Percentiles rank a stretch among this genome's conserved stretches.
These are phyloP conservation scores for Verticillium longisporum DNA, from an alignment of 2,329 filamentous ascomycete species.

Conservation along the genomic window DNA sequence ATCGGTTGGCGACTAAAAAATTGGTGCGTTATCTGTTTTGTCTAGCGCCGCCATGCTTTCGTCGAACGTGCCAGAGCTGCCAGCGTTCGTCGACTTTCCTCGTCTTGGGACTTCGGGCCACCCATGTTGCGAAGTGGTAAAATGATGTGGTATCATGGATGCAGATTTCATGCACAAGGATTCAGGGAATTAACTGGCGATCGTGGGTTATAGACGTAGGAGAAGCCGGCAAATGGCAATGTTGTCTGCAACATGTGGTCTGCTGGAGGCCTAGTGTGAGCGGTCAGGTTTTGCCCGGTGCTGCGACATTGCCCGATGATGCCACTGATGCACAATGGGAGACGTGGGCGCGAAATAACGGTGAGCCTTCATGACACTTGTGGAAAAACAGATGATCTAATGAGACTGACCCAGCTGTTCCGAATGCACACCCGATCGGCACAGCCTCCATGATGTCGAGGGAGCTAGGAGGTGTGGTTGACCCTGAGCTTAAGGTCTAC, in stretches of 20 bases:
- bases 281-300: conserved; percentile 13
- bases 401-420: conserved; percentile 9
- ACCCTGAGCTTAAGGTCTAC: conserved; percentile 38
- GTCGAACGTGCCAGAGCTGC: background rate
- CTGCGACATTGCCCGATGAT: conserved; percentile 17
- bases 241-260: no score
- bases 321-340: conserved; percentile 22
- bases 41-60: background rate
- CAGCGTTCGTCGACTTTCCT: background rate
- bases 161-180: no score
- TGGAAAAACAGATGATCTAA: background rate
- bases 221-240: no score
- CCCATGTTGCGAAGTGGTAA: background rate
- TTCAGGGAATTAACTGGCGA: no score
- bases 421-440: conserved; percentile 37
- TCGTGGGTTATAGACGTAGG: no score
- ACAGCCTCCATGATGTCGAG: conserved; percentile 44
- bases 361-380: conserved; percentile 4
- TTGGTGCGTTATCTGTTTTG: background rate
- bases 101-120: background rate
- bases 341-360: conserved; percentile 10
- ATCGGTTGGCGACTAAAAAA: background rate
- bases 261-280: conserved; percentile 20
- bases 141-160: no score
- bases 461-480: conserved; percentile 42